Conservation (phyloP, 176 grass and related monocot species). For the Rhynchospora breviuscula region DNA sequence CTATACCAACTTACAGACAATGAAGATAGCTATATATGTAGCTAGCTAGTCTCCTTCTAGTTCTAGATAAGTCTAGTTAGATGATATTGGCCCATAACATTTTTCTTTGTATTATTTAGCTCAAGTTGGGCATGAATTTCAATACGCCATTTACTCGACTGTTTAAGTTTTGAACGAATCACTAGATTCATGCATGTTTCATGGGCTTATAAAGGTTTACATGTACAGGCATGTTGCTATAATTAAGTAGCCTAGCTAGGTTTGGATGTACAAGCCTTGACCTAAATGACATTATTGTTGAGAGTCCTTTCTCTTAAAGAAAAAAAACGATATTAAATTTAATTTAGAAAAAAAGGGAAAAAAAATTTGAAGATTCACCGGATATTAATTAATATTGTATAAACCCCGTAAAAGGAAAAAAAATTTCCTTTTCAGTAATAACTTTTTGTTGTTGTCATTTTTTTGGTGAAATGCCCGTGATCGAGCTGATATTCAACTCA, state of each 20-base stretch:
- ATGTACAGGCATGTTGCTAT: background rate
- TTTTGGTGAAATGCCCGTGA: background rate
- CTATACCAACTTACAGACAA: background rate
- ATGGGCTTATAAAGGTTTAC: background rate
- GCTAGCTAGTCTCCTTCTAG: too few relatives aligned
- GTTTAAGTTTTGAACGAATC: background rate
- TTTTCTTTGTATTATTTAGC: background rate
- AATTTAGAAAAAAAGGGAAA: background rate
- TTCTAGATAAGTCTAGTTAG: background rate
- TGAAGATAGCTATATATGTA: too few relatives aligned
- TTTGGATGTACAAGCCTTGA: background rate
- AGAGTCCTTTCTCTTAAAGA: too few relatives aligned
- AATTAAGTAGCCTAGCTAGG: background rate
- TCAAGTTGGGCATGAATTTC: conserved; percentile 2
- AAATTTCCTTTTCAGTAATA: background rate
- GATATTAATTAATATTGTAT: too few relatives aligned
- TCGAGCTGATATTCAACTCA: background rate
- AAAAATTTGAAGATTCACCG: background rate
- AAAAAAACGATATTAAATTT: background rate
- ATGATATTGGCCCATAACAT: background rate
- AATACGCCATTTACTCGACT: background rate
- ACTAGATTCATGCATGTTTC: conserved; percentile 8
- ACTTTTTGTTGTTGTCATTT: background rate
- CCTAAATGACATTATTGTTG: background rate
- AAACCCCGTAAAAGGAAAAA: too few relatives aligned